Conservation (phyloP, 495 filamentous ascomycete species). For the Lophium mytilinum region DNA sequence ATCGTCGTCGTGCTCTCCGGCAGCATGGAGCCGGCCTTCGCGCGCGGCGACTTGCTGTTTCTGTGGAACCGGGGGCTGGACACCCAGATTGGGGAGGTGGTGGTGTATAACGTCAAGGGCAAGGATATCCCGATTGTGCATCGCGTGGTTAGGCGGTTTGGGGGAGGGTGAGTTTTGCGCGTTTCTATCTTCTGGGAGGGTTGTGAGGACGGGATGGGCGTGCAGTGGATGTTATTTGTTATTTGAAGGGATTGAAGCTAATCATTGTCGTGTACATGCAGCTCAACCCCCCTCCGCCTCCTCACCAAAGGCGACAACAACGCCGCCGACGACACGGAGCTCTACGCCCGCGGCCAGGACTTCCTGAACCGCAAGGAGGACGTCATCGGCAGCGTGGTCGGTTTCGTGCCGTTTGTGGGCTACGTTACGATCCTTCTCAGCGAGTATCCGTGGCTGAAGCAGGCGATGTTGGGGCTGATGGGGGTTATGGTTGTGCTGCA, state of each 20-base stretch:
- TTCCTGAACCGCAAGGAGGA: slow-evolving; percentile 76
- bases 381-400: slow-evolving; percentile 88
- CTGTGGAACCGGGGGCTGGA: slow-evolving; percentile 85
- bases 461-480: slow-evolving; percentile 88
- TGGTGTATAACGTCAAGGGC: slow-evolving; percentile 87
- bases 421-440: slow-evolving; percentile 96
- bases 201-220: no score
- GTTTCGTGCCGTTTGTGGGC: slow-evolving; percentile 90
- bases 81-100: slow-evolving; percentile 75
- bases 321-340: slow-evolving; percentile 82
- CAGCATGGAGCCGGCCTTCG: slow-evolving; percentile 96
- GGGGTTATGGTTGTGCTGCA: slow-evolving; percentile 89
- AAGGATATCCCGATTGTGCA: slow-evolving; percentile 97
- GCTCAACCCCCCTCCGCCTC: slow-evolving; percentile 46
- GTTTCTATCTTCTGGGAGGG: neutral
- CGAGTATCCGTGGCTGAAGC: slow-evolving; percentile 97
- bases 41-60: slow-evolving; percentile 86
- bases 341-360: slow-evolving; percentile 78
- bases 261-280: slow-evolving; percentile 6
- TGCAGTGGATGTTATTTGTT: no score
- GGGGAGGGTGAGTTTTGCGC: slow-evolving; percentile 38
- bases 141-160: slow-evolving; percentile 55
- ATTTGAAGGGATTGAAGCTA: neutral
- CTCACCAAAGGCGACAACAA: slow-evolving; percentile 99
- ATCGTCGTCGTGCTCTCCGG: slow-evolving; percentile 95